Evolutionary conservation across 2,329 filamentous ascomycete genomes (phyloP), one percentile per base, ranked within the genome.

Genomic region (Monilinia fructigena): DNA sequence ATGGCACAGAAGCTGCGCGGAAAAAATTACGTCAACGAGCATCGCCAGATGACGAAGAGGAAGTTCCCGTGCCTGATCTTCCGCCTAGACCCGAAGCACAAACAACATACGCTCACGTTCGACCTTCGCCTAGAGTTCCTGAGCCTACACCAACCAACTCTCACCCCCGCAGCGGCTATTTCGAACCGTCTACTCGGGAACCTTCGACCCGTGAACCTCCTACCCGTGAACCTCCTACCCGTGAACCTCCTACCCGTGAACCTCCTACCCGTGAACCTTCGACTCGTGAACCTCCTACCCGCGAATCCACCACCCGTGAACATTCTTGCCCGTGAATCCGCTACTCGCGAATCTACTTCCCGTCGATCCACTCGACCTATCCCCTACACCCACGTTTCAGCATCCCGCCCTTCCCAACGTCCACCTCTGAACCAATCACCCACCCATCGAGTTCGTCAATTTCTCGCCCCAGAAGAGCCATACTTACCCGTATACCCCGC

Each of bases 1-100:
- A 67, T 99, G 95, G 94, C 93, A 98, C 76, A 87, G 90, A 71
- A 82, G 83, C 2, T 93, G 96, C 66, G 89, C 87, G 47, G 83
- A 89, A 67, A 86, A 85, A 71, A n/a, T 79, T 97, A 59, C 85
- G 87, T 68, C 81, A 84, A 66, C 88, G 93, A 71, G 85, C 81
- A 18, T 68, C 66, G 31, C 68, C 76, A 66, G 55, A 68, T 48
- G 65, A 48, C 8, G 69, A 76, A 67, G 67, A 70, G 50, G 81
- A 53, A 66, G 71, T 61, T 69, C 63, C 56, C 66, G 50, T 71
- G 48, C 70, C 75, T 12, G 71, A 66, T 55, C 66, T 73, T 23
- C 74, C 72, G 23, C 71, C 72, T 11, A 64, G 74, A 59, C 75
- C 75, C 2, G 74, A 71, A 58, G 74, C 73, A 3, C 68, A 74